These are phyloP conservation scores for Luffa acutangula DNA, from an alignment of 306 rosid genomes.

Conservation along the genomic window DNA sequence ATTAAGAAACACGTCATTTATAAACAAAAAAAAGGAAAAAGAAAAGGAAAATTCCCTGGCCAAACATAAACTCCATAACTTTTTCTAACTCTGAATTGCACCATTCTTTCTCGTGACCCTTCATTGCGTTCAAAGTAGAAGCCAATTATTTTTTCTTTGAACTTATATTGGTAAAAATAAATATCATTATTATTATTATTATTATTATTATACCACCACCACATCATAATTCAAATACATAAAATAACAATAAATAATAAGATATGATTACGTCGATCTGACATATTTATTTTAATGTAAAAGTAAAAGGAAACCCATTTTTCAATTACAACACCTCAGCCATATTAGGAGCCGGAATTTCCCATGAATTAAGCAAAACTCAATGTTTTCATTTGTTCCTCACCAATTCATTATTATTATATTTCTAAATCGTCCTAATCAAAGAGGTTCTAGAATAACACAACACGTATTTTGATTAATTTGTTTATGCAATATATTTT, in stretches of 20 bases:
- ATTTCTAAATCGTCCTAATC: background rate
- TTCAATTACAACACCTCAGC: background rate
- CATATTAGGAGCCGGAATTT: background rate
- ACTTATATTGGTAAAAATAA: background rate
- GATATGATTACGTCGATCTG: background rate
- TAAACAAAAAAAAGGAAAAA: background rate
- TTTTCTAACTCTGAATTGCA: background rate
- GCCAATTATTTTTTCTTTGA: background rate
- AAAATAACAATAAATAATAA: background rate
- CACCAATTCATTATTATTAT: background rate
- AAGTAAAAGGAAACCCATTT: background rate
- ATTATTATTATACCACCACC: background rate
- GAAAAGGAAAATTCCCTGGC: background rate
- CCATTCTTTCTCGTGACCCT: background rate
- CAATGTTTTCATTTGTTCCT: background rate
- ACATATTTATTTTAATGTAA: background rate
- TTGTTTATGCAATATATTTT: no score
- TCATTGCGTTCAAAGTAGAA: background rate
- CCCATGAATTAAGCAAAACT: background rate
- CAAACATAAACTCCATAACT: background rate
- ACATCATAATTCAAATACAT: background rate
- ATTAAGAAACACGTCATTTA: background rate
- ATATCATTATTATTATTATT: no score
- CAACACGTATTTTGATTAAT: background rate
- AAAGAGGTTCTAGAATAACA: background rate